Base-by-base conservation (phyloP, 202 grass and related monocot genomes). In the Zoysia matrella region DNA sequence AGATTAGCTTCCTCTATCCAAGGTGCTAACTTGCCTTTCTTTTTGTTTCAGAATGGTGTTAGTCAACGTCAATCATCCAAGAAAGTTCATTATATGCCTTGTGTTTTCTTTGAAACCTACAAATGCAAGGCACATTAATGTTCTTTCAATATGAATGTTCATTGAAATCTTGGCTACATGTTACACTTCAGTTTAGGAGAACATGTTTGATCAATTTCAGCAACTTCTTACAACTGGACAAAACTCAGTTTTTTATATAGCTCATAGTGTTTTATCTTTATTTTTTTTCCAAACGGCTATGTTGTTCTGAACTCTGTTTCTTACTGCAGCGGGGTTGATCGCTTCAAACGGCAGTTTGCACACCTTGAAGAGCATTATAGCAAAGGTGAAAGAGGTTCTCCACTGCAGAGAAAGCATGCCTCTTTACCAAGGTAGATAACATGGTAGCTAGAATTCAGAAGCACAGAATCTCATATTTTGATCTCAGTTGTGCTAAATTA, bases 1-100 rank as follows among this genome's bases (percentile, higher is more conserved):
- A 98, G 71, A 91, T 94, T 85, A 95, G 89, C 74, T 98, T 98
- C 85, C 87, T 98, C 87, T 98, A 98, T 74, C 96, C 96, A 65
- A 98, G 96, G 96, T 95, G 60, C 80, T 52, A 55, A 18, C 49
- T 80, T 83, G 69, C 74, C 15, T 90, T 79, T 58, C 3, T 36
- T 88, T 84, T 62, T 76, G 2, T 5, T 83, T 3, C 9, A 40
- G 30, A 40, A 22, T 67, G 45, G 51, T 3, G 57, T 72, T 67
- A 42, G 15, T 67, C 3, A 72, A 45, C 39, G 39, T 83, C 79
- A 69, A 52, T 3, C 22, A 54, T 78, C 9, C 5, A 30, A 67
- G 49, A 45, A 44, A 84, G 30, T 77, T 71, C 13, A 39, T 11
- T 40, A 8, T 77, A 77, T 55, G 61, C 3, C 36, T 73, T 52